phyloP scores from a whole-genome alignment of 257 asterid species.

The Lavandula angustifolia region DNA sequence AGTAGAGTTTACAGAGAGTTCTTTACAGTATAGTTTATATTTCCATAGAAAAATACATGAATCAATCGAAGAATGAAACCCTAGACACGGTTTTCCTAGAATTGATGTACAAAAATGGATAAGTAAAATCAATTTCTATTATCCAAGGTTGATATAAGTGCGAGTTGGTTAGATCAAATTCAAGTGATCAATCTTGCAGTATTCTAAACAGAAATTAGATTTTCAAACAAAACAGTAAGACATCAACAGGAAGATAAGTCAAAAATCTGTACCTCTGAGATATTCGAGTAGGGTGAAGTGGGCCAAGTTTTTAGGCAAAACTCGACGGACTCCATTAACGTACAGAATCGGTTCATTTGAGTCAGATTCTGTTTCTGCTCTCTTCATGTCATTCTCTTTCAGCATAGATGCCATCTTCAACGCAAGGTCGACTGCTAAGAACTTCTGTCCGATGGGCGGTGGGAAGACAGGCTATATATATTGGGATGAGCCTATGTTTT shows the following conservation, averaged over 20 bases:
- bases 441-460: not conserved
- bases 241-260: not conserved
- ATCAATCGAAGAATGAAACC: not conserved
- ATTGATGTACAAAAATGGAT: not conserved
- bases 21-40: not conserved
- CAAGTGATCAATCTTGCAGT: not conserved
- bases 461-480: too few species aligned
- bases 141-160: not conserved
- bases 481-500: too few species aligned
- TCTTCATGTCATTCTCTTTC: constrained; percentile 42
- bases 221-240: not conserved
- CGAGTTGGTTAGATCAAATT: constrained; percentile 6
- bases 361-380: constrained; percentile 30
- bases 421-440: not conserved
- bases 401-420: constrained; percentile 64
- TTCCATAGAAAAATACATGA: not conserved
- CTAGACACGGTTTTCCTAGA: not conserved
- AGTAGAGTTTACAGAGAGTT: not conserved
- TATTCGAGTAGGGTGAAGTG: constrained; percentile 90
- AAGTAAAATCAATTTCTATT: constrained; percentile 1
- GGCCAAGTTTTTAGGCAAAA: constrained; percentile 88
- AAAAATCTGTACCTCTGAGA: constrained; percentile 63
- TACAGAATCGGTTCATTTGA: constrained; percentile 67
- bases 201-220: not conserved
- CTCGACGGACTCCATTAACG: constrained; percentile 85